Evolutionary conservation across 768 basidiomycete genomes (phyloP).

Genomic region (Dendrothele bispora): DNA sequence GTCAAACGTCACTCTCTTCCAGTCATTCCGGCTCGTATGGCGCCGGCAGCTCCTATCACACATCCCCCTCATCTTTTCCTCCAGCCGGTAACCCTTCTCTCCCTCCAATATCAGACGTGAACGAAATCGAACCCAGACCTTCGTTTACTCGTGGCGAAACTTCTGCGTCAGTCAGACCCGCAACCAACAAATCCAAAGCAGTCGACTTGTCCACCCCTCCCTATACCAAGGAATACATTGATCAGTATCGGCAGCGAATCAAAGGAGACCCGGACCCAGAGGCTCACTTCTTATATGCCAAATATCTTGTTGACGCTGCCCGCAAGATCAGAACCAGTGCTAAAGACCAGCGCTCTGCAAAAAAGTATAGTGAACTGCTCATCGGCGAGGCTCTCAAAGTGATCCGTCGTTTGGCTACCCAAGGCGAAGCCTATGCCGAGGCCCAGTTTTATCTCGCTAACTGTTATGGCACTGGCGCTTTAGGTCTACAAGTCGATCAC

Average conservation of each 20-base stretch:
- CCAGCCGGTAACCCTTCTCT: slow-evolving; percentile 4
- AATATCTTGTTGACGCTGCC: slow-evolving; percentile 98
- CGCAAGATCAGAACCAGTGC: slow-evolving; percentile 79
- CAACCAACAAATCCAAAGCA: slow-evolving; percentile 74
- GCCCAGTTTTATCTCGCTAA: slow-evolving; percentile 99
- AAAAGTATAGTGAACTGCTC: slow-evolving; percentile 88
- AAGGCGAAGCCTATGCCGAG: slow-evolving; percentile 89
- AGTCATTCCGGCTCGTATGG: slow-evolving; percentile 32
- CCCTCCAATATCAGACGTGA: slow-evolving; percentile 19
- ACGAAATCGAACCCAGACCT: slow-evolving; percentile 61
- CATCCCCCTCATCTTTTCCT: slow-evolving; percentile 17
- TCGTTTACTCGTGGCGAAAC: slow-evolving; percentile 54
- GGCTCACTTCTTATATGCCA: slow-evolving; percentile 96
- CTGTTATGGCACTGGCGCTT: slow-evolving; percentile 91
- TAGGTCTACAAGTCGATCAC: slow-evolving; percentile 96
- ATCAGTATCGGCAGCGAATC: slow-evolving; percentile 95
- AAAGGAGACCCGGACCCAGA: slow-evolving; percentile 98
- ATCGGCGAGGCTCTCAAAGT: slow-evolving; percentile 90
- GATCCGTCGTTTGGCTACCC: slow-evolving; percentile 88
- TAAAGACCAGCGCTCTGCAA: slow-evolving; percentile 78
- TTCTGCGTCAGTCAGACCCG: slow-evolving; percentile 55
- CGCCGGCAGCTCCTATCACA: slow-evolving; percentile 17
- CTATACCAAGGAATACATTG: slow-evolving; percentile 94
- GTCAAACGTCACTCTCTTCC: slow-evolving; percentile 28
- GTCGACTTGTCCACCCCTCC: slow-evolving; percentile 83